Conservation (phyloP, 768 basidiomycete species). For the Russula sp. region DNA sequence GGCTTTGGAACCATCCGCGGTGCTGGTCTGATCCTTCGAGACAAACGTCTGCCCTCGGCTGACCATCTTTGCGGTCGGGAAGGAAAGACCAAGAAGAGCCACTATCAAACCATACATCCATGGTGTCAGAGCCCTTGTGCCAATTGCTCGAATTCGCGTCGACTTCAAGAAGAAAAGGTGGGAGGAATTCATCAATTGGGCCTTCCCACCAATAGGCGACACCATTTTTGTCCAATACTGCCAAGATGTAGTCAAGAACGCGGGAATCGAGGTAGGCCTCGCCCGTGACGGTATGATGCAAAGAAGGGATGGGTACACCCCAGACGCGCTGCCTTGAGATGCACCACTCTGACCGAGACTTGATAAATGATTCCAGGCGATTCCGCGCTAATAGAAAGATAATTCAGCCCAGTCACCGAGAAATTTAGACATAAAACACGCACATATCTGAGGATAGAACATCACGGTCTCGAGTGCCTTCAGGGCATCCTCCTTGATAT, state of each 20-base stretch:
- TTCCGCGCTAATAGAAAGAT: conserved; percentile 59
- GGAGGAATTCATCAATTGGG: conserved; percentile 76
- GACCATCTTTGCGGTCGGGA: conserved; percentile 40
- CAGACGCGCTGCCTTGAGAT: conserved; percentile 96
- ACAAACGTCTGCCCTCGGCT: conserved; percentile 70
- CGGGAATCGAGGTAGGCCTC: conserved; percentile 59
- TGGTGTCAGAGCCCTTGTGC: conserved; percentile 87
- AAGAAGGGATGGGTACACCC: conserved; percentile 94
- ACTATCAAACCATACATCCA: conserved; percentile 99
- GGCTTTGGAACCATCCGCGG: conserved; percentile 98
- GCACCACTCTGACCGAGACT: conserved; percentile 94
- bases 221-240: conserved; percentile 68
- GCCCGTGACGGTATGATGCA: conserved; percentile 64
- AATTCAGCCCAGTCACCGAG: neutral
- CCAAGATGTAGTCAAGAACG: conserved; percentile 72
- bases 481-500: conserved; percentile 76
- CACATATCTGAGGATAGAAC: conserved; percentile 78
- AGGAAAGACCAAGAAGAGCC: conserved; percentile 92
- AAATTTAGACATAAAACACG: conserved; percentile 29
- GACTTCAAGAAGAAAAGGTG: conserved; percentile 51
- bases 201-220: conserved; percentile 92
- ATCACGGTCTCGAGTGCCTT: conserved; percentile 62
- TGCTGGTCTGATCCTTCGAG: conserved; percentile 97
- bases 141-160: conserved; percentile 39
- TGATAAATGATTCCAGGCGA: conserved; percentile 84